A percentile compares a stretch with the other conserved stretches of the same genome.
Evolutionary conservation across 495 filamentous ascomycete species (phyloP).

Genomic region (Tricharina praecox): DNA sequence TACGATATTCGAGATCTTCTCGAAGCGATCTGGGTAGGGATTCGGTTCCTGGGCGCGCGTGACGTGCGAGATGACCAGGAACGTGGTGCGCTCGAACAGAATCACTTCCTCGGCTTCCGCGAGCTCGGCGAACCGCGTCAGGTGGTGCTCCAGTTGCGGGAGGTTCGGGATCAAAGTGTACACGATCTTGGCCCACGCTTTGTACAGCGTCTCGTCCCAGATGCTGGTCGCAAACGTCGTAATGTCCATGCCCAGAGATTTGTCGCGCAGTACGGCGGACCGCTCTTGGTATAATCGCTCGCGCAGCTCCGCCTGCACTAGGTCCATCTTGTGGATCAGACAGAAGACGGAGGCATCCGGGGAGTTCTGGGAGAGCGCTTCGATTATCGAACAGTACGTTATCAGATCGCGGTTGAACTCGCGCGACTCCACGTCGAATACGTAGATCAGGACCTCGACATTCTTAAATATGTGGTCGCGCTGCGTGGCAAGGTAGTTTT

Average conservation of each 20-base stretch:
- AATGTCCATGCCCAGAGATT: constrained; percentile 51
- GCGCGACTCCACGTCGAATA: constrained; percentile 93
- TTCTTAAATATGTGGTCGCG: constrained; percentile 89
- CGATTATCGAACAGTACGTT: constrained; percentile 72
- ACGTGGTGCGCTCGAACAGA: constrained; percentile 88
- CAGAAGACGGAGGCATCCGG: constrained; percentile 74
- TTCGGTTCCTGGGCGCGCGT: constrained; percentile 53
- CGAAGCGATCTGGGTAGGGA: constrained; percentile 78
- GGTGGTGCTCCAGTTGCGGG: constrained; percentile 67
- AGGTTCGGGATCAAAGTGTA: constrained; percentile 92
- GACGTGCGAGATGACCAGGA: constrained; percentile 79
- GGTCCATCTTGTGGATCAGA: constrained; percentile 95
- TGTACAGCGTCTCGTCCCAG: constrained; percentile 97
- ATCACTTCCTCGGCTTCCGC: constrained; percentile 89
- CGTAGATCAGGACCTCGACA: constrained; percentile 95
- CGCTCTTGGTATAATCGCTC: constrained; percentile 68
- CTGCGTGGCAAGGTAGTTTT: constrained; percentile 88
- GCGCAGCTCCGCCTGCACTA: constrained; percentile 66
- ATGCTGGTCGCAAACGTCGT: constrained; percentile 80
- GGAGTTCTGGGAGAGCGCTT: constrained; percentile 68
- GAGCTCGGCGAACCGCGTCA: constrained; percentile 56
- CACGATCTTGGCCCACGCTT: constrained; percentile 92
- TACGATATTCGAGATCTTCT: constrained; percentile 87
- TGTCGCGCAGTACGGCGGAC: constrained; percentile 50
- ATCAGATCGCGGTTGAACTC: constrained; percentile 82